A percentile compares a stretch with the other conserved stretches of the same genome.
phyloP scores from a whole-genome alignment of 352 stramenopile species.

The Phytophthora hybrid region DNA sequence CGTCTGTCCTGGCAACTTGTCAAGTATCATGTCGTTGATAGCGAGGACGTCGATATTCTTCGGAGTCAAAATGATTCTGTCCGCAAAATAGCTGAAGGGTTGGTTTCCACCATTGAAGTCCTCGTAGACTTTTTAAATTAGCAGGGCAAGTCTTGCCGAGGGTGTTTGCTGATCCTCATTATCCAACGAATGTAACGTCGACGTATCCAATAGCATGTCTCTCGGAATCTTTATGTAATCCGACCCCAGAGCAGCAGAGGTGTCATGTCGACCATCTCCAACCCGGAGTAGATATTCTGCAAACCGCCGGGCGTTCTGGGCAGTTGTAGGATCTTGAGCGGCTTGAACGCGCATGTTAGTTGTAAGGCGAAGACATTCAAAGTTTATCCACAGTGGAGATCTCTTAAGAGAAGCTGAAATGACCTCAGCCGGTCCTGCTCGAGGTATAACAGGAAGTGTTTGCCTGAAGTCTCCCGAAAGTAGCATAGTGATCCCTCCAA shows the following conservation, averaged over 20 bases:
- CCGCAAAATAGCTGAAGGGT: not conserved
- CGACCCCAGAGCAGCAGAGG: too few relatives aligned
- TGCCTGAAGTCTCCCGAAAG: too few relatives aligned
- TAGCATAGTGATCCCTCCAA: constrained; percentile 17
- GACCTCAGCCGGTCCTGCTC: not conserved
- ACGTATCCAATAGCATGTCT: constrained; percentile 9
- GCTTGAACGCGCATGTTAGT: too few relatives aligned
- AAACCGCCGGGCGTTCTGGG: too few relatives aligned
- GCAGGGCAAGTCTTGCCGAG: not conserved
- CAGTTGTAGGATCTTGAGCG: too few relatives aligned
- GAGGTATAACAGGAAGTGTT: too few relatives aligned
- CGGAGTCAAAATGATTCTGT: not conserved
- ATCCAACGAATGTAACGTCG: not conserved
- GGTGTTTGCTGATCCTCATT: not conserved
- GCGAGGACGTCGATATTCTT: not conserved
- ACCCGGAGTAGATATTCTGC: too few relatives aligned
- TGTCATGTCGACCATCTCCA: too few relatives aligned
- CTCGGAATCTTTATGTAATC: constrained; percentile 6
- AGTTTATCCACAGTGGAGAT: not conserved
- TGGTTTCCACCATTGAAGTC: not conserved
- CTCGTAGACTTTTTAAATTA: not conserved
- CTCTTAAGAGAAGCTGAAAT: constrained; percentile 4
- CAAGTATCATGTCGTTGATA: not conserved
- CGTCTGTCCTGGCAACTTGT: not conserved
- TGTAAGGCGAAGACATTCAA: not conserved